phyloP scores from a whole-genome alignment of 495 filamentous ascomycete species.

The Cercophora scortea region DNA sequence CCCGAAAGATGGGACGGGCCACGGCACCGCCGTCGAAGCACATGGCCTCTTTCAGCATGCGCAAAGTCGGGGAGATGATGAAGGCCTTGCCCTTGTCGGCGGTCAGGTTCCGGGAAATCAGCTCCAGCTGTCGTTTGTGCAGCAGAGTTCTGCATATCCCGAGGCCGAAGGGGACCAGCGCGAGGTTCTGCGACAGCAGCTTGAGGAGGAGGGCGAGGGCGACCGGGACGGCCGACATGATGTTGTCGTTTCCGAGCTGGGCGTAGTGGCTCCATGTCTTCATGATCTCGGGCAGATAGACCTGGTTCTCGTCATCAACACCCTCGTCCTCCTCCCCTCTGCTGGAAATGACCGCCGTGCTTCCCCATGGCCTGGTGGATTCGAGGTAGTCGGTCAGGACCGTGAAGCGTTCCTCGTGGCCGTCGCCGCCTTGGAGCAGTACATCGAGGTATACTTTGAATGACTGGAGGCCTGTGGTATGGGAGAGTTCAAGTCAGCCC shows the following conservation, averaged over 20 bases:
- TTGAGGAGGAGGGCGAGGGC: conserved; percentile 70
- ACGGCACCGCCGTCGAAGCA: conserved; percentile 74
- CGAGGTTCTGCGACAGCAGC: conserved; percentile 59
- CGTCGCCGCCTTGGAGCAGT: conserved; percentile 48
- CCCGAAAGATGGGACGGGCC: conserved; percentile 60
- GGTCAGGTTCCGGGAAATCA: conserved; percentile 64
- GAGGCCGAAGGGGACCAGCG: conserved; percentile 62
- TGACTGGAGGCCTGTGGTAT: conserved; percentile 52
- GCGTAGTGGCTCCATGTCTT: conserved; percentile 71
- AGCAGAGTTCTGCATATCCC: conserved; percentile 66
- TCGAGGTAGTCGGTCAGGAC: conserved; percentile 71
- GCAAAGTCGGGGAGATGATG: conserved; percentile 74
- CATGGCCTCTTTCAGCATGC: conserved; percentile 70
- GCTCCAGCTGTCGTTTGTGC: conserved; percentile 61
- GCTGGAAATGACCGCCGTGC: too few relatives aligned
- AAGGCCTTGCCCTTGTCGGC: conserved; percentile 70
- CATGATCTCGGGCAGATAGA: conserved; percentile 66
- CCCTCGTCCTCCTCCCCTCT: conserved; percentile 44
- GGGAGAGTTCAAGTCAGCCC: neutral
- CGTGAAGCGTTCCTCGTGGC: conserved; percentile 35
- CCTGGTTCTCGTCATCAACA: conserved; percentile 42
- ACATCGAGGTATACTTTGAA: conserved; percentile 70
- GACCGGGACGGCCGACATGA: conserved; percentile 67
- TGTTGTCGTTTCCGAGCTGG: conserved; percentile 61
- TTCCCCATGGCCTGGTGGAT: conserved; percentile 43